A percentile compares a stretch with the other conserved stretches of the same genome.
Evolutionary conservation across 768 basidiomycete genomes (phyloP).

Genomic region (Rhodotorula kratochvilovae): DNA sequence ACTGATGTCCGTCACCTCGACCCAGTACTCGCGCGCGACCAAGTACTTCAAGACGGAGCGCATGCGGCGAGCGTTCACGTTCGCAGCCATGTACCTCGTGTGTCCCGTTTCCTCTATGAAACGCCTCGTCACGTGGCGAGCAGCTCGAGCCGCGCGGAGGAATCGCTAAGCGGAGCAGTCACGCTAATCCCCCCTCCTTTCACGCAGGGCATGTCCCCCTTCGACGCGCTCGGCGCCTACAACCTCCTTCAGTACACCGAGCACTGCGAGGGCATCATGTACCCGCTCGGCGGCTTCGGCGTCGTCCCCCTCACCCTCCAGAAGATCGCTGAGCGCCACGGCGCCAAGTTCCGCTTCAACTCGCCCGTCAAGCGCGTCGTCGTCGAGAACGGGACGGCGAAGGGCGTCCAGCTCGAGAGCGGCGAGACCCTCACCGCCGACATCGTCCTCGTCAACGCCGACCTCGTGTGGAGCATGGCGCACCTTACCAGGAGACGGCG

Average conservation of each 20-base stretch:
- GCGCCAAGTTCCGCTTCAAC: conserved; percentile 48
- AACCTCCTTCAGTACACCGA: conserved; percentile 52
- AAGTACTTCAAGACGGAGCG: conserved; percentile 45
- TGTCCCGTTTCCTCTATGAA: not conserved
- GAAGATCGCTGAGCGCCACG: conserved; percentile 46
- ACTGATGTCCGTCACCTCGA: conserved; percentile 30
- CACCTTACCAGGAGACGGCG: conserved; percentile 46
- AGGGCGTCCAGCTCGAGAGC: conserved; percentile 47
- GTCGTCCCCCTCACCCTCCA: conserved; percentile 47
- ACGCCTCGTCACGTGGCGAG: no score
- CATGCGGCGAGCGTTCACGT: conserved; percentile 50
- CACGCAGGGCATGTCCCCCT: conserved; percentile 47
- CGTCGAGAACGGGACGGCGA: conserved; percentile 42
- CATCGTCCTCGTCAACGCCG: conserved; percentile 50
- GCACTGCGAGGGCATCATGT: conserved; percentile 47
- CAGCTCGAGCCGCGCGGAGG: not conserved
- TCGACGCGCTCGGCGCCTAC: conserved; percentile 52
- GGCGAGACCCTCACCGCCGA: conserved; percentile 40
- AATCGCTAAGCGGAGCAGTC: not conserved
- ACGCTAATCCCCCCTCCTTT: not conserved
- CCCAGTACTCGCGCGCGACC: conserved; percentile 38
- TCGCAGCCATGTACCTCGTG: conserved; percentile 49
- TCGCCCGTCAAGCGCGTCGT: conserved; percentile 47
- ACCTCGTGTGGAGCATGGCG: conserved; percentile 50
- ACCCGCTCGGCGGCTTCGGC: conserved; percentile 44